A percentile compares a stretch with the other conserved stretches of the same genome.
Conservation (phyloP, 371 early-diverging fungal species). For the Chytridium lagenaria region DNA sequence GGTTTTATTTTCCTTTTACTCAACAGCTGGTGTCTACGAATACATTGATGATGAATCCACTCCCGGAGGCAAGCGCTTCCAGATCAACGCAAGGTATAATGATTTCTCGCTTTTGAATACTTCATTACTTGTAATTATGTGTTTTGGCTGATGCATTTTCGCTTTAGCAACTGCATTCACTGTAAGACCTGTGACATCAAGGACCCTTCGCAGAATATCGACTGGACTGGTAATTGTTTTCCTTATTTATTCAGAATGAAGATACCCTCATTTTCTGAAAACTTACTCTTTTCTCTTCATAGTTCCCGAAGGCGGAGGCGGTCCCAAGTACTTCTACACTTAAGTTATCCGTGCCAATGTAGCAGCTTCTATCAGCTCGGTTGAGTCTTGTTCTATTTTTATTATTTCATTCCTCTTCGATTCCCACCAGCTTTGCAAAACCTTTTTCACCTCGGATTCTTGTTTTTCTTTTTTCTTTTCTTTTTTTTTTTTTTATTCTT, state of each 20-base stretch:
- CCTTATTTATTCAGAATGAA: too few relatives aligned
- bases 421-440: too few relatives aligned
- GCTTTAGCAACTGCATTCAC: constrained; percentile 88
- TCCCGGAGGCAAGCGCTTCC: constrained; percentile 89
- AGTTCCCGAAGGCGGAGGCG: constrained; percentile 96
- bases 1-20: background rate
- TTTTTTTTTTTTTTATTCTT: too few relatives aligned
- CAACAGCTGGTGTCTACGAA: constrained; percentile 95
- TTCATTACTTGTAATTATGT: too few relatives aligned
- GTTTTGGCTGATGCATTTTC: constrained; percentile 1
- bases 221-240: constrained; percentile 89
- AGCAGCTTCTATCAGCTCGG: background rate
- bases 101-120: background rate
- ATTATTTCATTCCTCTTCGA: too few relatives aligned
- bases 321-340: constrained; percentile 78
- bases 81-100: constrained; percentile 86
- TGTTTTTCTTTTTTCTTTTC: too few relatives aligned
- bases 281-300: background rate
- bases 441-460: too few relatives aligned
- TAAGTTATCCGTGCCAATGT: constrained; percentile 36
- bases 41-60: constrained; percentile 91
- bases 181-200: constrained; percentile 99
- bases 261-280: background rate
- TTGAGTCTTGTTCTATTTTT: background rate
- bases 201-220: constrained; percentile 97